These are phyloP conservation scores for Erodium moschatum DNA, from an alignment of 441 rosid genomes.

Conservation along the genomic window DNA sequence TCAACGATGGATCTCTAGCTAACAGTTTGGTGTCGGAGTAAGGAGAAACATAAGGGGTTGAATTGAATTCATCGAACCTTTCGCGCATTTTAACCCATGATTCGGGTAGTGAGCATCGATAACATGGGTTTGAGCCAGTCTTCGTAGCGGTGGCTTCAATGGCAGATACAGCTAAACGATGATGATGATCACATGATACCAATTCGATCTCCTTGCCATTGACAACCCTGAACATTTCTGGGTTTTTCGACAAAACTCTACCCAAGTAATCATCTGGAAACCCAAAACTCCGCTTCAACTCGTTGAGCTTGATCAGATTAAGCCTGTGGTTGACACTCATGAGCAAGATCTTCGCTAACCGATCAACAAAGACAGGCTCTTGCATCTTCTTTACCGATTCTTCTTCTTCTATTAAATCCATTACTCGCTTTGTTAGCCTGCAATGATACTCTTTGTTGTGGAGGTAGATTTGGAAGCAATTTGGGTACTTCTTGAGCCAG, in stretches of 20 bases:
- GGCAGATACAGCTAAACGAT: slow-evolving; percentile 47
- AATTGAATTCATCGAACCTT: slow-evolving; percentile 60
- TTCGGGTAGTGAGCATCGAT: slow-evolving; percentile 57
- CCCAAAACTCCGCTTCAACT: slow-evolving; percentile 66
- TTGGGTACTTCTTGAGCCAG: slow-evolving; percentile 84
- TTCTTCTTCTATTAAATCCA: slow-evolving; percentile 70
- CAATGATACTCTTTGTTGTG: slow-evolving; percentile 58
- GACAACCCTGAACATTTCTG: slow-evolving; percentile 51
- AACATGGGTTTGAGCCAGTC: slow-evolving; percentile 46
- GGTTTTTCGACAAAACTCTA: slow-evolving; percentile 53
- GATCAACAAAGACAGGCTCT: slow-evolving; percentile 45
- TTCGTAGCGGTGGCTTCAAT: slow-evolving; percentile 50
- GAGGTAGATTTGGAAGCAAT: slow-evolving; percentile 61
- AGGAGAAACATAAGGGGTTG: slow-evolving; percentile 67
- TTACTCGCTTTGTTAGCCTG: slow-evolving; percentile 59
- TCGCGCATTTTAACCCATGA: slow-evolving; percentile 71
- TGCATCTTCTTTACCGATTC: slow-evolving; percentile 56
- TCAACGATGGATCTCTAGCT: slow-evolving; percentile 51
- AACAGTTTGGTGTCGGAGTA: slow-evolving; percentile 34
- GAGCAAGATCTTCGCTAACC: slow-evolving; percentile 70
- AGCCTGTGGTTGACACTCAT: slow-evolving; percentile 68
- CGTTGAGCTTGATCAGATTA: slow-evolving; percentile 61
- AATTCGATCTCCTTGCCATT: slow-evolving; percentile 82
- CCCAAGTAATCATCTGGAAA: slow-evolving; percentile 72
- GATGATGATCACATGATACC: slow-evolving; percentile 52